Evolutionary conservation across 768 basidiomycete genomes (phyloP), one percentile per base, ranked within the genome.

Genomic region (Mycena olivaceomarginata): DNA sequence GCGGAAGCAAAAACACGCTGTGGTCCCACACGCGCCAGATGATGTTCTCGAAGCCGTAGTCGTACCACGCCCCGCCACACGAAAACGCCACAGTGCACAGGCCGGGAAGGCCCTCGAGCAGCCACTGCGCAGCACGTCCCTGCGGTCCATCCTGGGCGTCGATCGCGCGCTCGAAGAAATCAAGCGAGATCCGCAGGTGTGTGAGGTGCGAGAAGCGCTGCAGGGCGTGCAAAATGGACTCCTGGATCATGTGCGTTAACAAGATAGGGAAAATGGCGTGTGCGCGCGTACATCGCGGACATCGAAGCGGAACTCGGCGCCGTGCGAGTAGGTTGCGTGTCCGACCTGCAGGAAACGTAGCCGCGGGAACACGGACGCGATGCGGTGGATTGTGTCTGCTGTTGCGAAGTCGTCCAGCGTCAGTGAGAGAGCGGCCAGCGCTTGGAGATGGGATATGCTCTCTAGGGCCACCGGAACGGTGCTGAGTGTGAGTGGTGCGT

Each of bases 11-110:
- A 75, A 75, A n/a, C n/a, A 69, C 67, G 15, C 59, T 37, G 2
- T 60, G 74, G 60, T 75, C 67, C 67, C 67, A 69, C 16, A 2
- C 60, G 39, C 56, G 59, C 74, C 74, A 75, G 40, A 56, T 48
- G 20, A 75, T 20, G 48, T 20, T 31, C 8, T 75, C 67, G 39
- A 69, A 69, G 6, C 67, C 67, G 18, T 53, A 37, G 16, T 20
- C 25, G 39, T 13, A 43, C 67, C 67, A 68, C 4, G 9, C 7
- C 60, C 56, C 59, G 22, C 51, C 46, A 67, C 31, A 74, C 5
- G 67, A 75, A n/a, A 75, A 70, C 10, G n/a, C 57, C 0, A 75
- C 74, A 43, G 62, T 64, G 22, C 5, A 25, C 57, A 75, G 67
- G 15, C 3, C n/a, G 0, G 67, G 74, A 31, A 69, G 67, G 16